Percentiles rank a stretch among this genome's conserved stretches.
Conservation (phyloP, 2,329 filamentous ascomycete genomes). For the Juglanconis oblonga region DNA sequence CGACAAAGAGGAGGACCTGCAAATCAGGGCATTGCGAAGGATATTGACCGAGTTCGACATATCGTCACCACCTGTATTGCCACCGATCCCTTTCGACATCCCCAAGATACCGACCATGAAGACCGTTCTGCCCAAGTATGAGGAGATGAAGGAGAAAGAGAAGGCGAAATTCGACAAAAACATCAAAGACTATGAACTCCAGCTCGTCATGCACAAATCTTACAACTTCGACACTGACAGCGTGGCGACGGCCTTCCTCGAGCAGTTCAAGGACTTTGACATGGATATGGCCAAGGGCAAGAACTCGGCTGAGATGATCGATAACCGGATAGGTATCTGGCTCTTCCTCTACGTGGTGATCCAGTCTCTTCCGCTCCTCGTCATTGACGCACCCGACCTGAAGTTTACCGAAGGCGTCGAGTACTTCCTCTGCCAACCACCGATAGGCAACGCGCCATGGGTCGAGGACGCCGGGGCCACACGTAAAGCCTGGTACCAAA, state of each 20-base stretch:
- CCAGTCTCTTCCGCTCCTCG: conserved; percentile 74
- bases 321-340: conserved; percentile 75
- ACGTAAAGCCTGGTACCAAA: conserved; percentile 71
- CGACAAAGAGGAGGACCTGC: conserved; percentile 49
- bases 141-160: conserved; percentile 66
- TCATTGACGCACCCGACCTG: conserved; percentile 70
- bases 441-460: conserved; percentile 72
- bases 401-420: conserved; percentile 70
- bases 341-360: conserved; percentile 77
- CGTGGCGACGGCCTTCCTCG: conserved; percentile 59
- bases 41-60: conserved; percentile 86
- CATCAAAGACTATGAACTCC: conserved; percentile 75
- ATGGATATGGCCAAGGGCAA: conserved; percentile 63
- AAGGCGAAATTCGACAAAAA: conserved; percentile 70
- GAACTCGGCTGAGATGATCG: conserved; percentile 63
- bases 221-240: conserved; percentile 74
- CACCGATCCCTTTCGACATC: conserved; percentile 86
- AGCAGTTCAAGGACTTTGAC: conserved; percentile 70
- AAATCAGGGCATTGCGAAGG: conserved; percentile 68
- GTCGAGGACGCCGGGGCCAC: conserved; percentile 61
- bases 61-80: conserved; percentile 83
- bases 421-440: conserved; percentile 77
- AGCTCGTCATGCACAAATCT: conserved; percentile 71
- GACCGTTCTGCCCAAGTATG: conserved; percentile 62
- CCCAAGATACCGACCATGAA: conserved; percentile 72